Conservation (phyloP, 169 alveolate genomes). For the Amoebophrya sp. region DNA sequence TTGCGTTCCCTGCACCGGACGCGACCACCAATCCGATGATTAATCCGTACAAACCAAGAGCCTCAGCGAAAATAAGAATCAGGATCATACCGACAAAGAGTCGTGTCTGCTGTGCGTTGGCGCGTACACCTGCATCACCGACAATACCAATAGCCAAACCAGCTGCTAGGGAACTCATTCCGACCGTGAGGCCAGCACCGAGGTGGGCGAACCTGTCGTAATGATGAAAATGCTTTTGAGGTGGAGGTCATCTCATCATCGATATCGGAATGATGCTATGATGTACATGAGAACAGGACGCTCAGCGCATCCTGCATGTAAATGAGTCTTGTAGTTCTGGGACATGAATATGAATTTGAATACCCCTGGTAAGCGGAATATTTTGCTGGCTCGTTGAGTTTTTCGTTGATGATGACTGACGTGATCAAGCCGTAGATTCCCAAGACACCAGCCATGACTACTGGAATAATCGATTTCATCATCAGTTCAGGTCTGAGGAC, state of each 20-base stretch:
- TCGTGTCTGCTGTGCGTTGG: constrained; percentile 96
- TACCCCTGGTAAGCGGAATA: constrained; percentile 22
- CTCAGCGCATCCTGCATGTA: not conserved
- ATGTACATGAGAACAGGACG: too few relatives aligned
- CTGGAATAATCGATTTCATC: constrained; percentile 94
- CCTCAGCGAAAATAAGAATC: constrained; percentile 96
- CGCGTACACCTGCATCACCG: constrained; percentile 98
- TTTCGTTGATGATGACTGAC: not conserved
- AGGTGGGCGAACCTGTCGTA: not conserved
- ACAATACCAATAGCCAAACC: constrained; percentile 98
- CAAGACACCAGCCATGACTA: constrained; percentile 87
- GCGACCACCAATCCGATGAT: not conserved
- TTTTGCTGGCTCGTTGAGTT: not conserved
- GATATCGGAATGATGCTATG: not conserved
- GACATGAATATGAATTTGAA: not conserved
- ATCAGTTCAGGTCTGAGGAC: constrained; percentile 93
- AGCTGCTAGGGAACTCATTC: constrained; percentile 74
- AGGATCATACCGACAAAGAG: constrained; percentile 96
- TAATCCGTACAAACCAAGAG: not conserved
- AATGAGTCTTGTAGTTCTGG: not conserved
- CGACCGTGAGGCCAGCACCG: constrained; percentile 30
- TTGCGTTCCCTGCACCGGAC: not conserved
- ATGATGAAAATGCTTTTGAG: not conserved
- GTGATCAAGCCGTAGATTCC: constrained; percentile 83
- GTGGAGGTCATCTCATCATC: not conserved